Percentiles rank a stretch among this genome's conserved stretches.
These are phyloP conservation scores for Helicostylum pulchrum DNA, from an alignment of 192 early-diverging fungal species.

Conservation along the genomic window DNA sequence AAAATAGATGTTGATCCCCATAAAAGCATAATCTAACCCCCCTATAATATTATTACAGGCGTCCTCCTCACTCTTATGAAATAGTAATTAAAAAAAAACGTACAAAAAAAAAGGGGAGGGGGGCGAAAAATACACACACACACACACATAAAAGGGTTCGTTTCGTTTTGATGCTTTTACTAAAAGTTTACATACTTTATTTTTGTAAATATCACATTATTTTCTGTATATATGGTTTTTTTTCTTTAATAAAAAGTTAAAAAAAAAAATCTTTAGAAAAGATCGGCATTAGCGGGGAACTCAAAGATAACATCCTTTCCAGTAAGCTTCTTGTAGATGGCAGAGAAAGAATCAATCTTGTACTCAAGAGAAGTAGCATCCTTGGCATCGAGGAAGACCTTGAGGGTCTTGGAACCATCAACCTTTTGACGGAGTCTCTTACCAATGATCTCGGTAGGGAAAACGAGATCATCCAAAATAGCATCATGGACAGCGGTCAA, in stretches of 20 bases:
- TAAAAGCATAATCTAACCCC: too few species aligned
- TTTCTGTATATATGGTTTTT: background rate
- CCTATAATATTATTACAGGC: too few species aligned
- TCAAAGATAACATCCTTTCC: constrained; percentile 99
- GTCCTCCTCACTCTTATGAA: too few species aligned
- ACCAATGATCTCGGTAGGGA: constrained; percentile 99
- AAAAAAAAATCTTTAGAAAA: constrained; percentile 19
- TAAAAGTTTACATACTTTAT: too few species aligned
- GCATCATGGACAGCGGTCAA: constrained; percentile 96
- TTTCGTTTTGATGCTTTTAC: too few species aligned
- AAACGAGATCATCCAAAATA: constrained; percentile 96
- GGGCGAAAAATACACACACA: too few species aligned
- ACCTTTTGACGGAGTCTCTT: constrained; percentile 97
- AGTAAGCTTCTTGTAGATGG: constrained; percentile 93
- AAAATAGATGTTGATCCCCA: too few species aligned
- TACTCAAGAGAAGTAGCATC: constrained; percentile 96
- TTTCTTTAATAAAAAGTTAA: constrained; percentile 4
- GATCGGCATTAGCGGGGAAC: constrained; percentile 67
- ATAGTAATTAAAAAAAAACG: too few species aligned
- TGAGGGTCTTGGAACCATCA: constrained; percentile 93
- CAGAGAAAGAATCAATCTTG: constrained; percentile 97
- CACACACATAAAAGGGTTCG: too few species aligned
- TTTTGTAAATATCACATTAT: background rate
- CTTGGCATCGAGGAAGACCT: constrained; percentile 97
- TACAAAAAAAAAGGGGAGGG: too few species aligned